Evolutionary conservation across 768 basidiomycete genomes (phyloP).

Genomic region (Collybia nuda): DNA sequence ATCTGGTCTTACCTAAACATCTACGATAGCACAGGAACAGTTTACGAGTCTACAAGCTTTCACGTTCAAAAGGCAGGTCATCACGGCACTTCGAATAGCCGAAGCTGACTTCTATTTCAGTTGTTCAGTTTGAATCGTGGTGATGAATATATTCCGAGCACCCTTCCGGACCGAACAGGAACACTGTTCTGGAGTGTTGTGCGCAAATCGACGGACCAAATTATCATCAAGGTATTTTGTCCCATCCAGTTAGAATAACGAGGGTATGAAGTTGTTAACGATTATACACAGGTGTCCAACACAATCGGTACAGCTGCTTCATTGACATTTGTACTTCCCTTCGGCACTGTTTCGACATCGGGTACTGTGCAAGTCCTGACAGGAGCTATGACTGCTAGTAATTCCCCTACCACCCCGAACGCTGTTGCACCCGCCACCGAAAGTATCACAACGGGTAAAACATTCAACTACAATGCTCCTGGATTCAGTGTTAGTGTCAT

Average conservation of each 20-base stretch:
- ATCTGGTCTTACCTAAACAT: not conserved
- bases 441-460: slow-evolving; percentile 44
- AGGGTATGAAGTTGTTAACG: not conserved
- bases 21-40: slow-evolving; percentile 37
- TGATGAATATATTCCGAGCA: slow-evolving; percentile 63
- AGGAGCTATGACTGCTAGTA: slow-evolving; percentile 50
- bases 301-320: slow-evolving; percentile 36
- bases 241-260: not conserved
- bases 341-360: slow-evolving; percentile 38
- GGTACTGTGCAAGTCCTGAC: slow-evolving; percentile 52
- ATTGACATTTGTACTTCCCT: slow-evolving; percentile 56
- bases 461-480: slow-evolving; percentile 55
- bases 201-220: slow-evolving; percentile 30
- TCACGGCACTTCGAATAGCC: slow-evolving; percentile 1
- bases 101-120: slow-evolving; percentile 27
- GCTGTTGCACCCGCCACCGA: slow-evolving; percentile 45
- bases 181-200: slow-evolving; percentile 65
- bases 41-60: slow-evolving; percentile 56
- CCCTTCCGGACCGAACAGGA: slow-evolving; percentile 45
- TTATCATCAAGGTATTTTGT: slow-evolving; percentile 56
- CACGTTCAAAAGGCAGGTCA: slow-evolving; percentile 56
- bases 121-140: slow-evolving; percentile 65
- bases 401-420: slow-evolving; percentile 51
- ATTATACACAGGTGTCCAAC: slow-evolving; percentile 48
- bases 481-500: slow-evolving; percentile 41